Evolutionary conservation across 768 basidiomycete genomes (phyloP).

Genomic region (Lentinula detonsa): DNA sequence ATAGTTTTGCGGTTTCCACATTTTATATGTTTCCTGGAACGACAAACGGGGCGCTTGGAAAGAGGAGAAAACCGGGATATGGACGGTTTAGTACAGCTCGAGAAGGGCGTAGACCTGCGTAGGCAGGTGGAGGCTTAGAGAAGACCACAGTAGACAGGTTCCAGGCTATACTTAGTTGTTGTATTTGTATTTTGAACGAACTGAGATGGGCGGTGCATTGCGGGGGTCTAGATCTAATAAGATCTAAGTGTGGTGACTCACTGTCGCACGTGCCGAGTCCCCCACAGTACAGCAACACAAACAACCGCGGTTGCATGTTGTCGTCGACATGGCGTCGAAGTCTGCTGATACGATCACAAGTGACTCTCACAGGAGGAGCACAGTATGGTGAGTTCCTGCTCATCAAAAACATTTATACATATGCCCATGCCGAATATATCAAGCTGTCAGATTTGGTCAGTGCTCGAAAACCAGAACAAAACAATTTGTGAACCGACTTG

Average conservation of each 20-base stretch:
- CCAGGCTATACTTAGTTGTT: background rate
- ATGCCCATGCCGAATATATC: background rate
- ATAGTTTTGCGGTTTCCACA: background rate
- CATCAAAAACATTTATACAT: background rate
- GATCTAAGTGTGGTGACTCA: background rate
- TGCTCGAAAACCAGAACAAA: background rate
- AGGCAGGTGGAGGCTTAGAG: background rate
- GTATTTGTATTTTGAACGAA: background rate
- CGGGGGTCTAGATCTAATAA: background rate
- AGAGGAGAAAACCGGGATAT: background rate
- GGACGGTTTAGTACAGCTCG: background rate
- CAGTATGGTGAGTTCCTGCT: background rate
- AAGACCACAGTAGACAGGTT: background rate
- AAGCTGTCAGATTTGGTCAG: background rate
- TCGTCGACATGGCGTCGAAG: too few relatives aligned
- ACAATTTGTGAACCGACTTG: background rate
- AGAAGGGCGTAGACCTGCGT: background rate
- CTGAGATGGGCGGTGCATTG: background rate
- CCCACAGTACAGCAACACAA: too few relatives aligned
- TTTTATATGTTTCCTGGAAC: background rate
- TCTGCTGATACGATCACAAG: background rate
- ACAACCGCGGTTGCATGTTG: too few relatives aligned
- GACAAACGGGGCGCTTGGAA: background rate
- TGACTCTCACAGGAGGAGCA: background rate
- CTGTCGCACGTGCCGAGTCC: background rate